Percentiles rank a stretch among this genome's conserved stretches.
Conservation (phyloP, 108 stramenopile species). For the Skeletonema grethae region DNA sequence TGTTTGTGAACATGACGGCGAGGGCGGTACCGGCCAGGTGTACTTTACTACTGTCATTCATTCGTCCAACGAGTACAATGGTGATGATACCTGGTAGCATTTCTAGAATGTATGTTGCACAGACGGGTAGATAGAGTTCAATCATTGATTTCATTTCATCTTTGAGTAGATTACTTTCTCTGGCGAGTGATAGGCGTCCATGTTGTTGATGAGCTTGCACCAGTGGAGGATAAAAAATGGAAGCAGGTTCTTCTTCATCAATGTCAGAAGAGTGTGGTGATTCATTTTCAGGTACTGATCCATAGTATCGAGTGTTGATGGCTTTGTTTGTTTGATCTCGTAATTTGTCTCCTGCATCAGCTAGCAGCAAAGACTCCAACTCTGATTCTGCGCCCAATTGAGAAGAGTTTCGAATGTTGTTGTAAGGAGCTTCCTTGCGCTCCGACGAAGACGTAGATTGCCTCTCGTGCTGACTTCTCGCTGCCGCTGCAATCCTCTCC, state of each 20-base stretch:
- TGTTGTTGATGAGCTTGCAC: neutral
- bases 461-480: too few relatives aligned
- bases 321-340: neutral
- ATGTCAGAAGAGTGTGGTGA: neutral
- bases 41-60: conserved; percentile 5
- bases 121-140: conserved; percentile 30
- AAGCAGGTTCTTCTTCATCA: neutral
- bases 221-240: neutral
- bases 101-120: conserved; percentile 35
- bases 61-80: conserved; percentile 41
- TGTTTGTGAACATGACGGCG: conserved; percentile 45
- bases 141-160: conserved; percentile 41
- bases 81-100: conserved; percentile 44
- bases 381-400: neutral
- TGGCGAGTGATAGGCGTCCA: neutral
- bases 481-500: too few relatives aligned
- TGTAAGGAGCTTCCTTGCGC: too few relatives aligned
- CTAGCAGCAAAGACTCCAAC: neutral
- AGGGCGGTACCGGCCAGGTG: conserved; percentile 49
- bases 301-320: neutral
- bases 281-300: conserved; percentile 2
- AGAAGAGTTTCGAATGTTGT: neutral
- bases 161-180: conserved; percentile 16
- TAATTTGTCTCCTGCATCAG: too few relatives aligned
- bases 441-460: too few relatives aligned